Evolutionary conservation across 768 basidiomycete genomes (phyloP).

Genomic region (Trametes coccinea): DNA sequence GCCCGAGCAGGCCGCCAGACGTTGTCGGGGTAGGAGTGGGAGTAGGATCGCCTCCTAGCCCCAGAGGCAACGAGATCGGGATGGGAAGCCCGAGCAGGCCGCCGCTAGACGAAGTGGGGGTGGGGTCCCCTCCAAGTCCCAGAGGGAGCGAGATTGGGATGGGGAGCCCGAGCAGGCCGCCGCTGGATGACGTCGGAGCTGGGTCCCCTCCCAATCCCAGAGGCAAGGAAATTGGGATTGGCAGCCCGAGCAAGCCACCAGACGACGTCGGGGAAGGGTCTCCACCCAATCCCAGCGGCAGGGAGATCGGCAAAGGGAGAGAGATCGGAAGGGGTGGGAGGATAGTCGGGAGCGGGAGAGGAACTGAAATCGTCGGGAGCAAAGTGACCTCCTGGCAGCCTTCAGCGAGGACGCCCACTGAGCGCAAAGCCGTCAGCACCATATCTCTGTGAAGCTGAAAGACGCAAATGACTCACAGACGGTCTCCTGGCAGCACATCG

Average conservation of each 20-base stretch:
- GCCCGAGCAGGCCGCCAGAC: background rate
- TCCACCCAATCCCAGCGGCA: too few relatives aligned
- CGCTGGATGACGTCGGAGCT: background rate
- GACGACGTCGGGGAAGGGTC: too few relatives aligned
- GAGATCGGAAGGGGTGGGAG: constrained; percentile 3
- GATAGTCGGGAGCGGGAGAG: background rate
- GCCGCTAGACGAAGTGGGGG: background rate
- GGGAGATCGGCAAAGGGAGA: background rate
- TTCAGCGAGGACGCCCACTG: constrained; percentile 7
- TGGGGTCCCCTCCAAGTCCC: background rate
- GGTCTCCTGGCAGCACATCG: constrained; percentile 14
- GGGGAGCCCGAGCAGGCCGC: background rate
- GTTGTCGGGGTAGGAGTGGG: background rate
- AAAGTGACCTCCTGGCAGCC: constrained; percentile 15
- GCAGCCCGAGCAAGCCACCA: too few relatives aligned
- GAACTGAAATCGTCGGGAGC: constrained; percentile 2
- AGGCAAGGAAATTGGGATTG: background rate
- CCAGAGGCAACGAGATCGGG: background rate
- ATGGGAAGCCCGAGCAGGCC: background rate
- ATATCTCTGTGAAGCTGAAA: background rate
- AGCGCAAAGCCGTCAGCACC: background rate
- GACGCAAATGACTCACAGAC: constrained; percentile 2
- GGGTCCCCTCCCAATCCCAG: background rate
- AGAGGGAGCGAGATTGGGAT: background rate
- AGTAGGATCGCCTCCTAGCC: background rate